Evolutionary conservation across 2,329 filamentous ascomycete species (phyloP).

Genomic region (Purpureocillium lavendulum): DNA sequence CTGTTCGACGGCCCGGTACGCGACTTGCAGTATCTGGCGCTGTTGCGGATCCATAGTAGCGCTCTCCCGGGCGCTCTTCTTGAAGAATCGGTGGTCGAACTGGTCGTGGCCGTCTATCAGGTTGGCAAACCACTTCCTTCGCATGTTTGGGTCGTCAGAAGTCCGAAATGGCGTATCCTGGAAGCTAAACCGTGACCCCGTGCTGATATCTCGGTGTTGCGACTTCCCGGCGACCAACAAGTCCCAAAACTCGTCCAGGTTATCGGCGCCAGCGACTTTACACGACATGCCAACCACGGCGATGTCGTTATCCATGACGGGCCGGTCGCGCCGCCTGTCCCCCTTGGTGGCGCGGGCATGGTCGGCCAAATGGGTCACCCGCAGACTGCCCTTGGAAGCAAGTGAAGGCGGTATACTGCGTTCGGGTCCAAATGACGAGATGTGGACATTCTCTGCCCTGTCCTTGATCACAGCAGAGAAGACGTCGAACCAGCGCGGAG

Average conservation of each 20-base stretch:
- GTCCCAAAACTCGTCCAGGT: constrained; percentile 24
- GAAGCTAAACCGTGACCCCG: neutral
- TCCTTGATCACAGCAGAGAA: constrained; percentile 12
- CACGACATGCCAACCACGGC: constrained; percentile 31
- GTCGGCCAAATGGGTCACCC: constrained; percentile 8
- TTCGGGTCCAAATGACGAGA: constrained; percentile 28
- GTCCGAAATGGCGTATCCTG: neutral
- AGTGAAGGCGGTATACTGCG: constrained; percentile 23
- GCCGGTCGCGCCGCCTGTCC: neutral
- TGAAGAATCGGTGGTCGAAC: constrained; percentile 34
- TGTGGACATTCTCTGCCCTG: constrained; percentile 3
- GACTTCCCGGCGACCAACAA: constrained; percentile 9
- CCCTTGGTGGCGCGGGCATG: neutral
- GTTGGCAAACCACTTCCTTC: constrained; percentile 14
- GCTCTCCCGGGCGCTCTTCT: constrained; percentile 25
- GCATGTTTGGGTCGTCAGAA: neutral
- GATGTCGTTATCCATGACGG: constrained; percentile 10
- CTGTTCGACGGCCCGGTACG: constrained; percentile 30
- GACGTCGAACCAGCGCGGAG: constrained; percentile 23
- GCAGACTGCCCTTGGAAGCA: constrained; percentile 13
- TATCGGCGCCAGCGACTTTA: constrained; percentile 24
- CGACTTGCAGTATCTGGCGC: constrained; percentile 25
- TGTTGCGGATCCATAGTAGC: constrained; percentile 31
- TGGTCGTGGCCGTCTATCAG: constrained; percentile 12
- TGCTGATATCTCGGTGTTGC: constrained; percentile 2